Evolutionary conservation across 1,284 basidiomycete species (phyloP), one percentile per base, ranked within the genome.

Genomic region (Ustilago lituana): DNA sequence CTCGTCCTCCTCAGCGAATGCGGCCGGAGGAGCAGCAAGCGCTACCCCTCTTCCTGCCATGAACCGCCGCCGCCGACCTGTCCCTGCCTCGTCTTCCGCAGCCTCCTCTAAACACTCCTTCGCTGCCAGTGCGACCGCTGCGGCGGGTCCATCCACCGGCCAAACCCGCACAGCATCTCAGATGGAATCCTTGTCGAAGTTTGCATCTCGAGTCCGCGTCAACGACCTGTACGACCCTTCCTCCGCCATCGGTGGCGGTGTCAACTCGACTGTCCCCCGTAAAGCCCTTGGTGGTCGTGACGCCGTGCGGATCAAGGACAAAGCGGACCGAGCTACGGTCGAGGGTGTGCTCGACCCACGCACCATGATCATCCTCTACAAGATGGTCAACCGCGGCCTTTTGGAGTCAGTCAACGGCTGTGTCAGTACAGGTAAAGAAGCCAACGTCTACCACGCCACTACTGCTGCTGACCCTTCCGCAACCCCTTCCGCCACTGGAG

Each of bases 311-410:
- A 68, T 73, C 39, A 79, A 78, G 49, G 80, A 81, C 67, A 81
- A 81, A 69, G 69, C 77, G 17, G 79, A 80, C 51, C 68, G 80
- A 19, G 78, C 80, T 26, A 81, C 80, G 27, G 65, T 73, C n/a
- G 73, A 81, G 57, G 76, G 77, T 31, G 80, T 81, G 14, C 65
- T 81, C 24, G 80, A 81, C 43, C 79, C 80, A 7, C 70, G 80
- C 17, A 81, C 80, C 49, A 58, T 80, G 51, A 36, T 79, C 35
- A 80, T 81, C 29, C 60, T 81, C 15, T 80, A 76, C 70, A 81
- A 81, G 65, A 78, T 81, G 77, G 67, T 81, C 33, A 66, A 74
- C 22, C 61, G 77, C 9, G 74, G 70, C 8, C 56, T 80, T 8
- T 55, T 81, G 14, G 72, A 69, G 29, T 43, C 52, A 24, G 67